Percentiles rank a stretch among this genome's conserved stretches.
Conservation (phyloP, 805 yeast genomes). For the Candida insectorum region DNA sequence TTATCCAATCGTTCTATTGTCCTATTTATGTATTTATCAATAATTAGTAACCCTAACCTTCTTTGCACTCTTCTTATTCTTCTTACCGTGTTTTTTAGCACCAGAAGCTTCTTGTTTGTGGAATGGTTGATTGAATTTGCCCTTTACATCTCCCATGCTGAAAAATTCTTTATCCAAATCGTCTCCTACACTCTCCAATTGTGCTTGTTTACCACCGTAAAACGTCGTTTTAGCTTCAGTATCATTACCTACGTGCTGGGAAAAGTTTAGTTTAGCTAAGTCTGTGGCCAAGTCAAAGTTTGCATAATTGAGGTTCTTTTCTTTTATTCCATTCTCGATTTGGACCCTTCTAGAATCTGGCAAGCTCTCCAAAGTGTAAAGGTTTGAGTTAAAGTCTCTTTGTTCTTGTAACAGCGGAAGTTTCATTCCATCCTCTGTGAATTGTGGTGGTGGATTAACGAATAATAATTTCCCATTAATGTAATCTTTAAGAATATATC, state of each 20-base stretch:
- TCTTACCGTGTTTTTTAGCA: constrained; percentile 67
- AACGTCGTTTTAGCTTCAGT: constrained; percentile 47
- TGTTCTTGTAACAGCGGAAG: constrained; percentile 39
- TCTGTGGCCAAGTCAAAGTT: constrained; percentile 66
- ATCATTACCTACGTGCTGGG: constrained; percentile 59
- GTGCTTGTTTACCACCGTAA: constrained; percentile 83
- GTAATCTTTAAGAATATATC: constrained; percentile 89
- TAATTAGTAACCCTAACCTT: constrained; percentile 32
- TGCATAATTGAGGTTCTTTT: constrained; percentile 48
- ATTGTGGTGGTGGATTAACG: constrained; percentile 82
- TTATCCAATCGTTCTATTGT: not conserved
- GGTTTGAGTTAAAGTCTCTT: constrained; percentile 65
- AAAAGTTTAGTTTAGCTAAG: constrained; percentile 69
- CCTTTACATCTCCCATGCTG: constrained; percentile 59
- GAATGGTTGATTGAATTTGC: constrained; percentile 68
- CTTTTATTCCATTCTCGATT: constrained; percentile 58
- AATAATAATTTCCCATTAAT: constrained; percentile 86
- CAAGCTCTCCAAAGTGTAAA: constrained; percentile 61
- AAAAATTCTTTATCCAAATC: constrained; percentile 87
- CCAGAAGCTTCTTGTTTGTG: constrained; percentile 45
- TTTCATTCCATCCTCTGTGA: constrained; percentile 56
- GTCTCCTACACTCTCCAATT: constrained; percentile 71
- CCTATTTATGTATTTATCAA: constrained; percentile 5
- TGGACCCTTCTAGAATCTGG: constrained; percentile 76
- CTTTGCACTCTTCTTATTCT: constrained; percentile 64